A percentile compares a stretch with the other conserved stretches of the same genome.
phyloP scores from a whole-genome alignment of 305 asterid species.

The Stenogyne calaminthoides region DNA sequence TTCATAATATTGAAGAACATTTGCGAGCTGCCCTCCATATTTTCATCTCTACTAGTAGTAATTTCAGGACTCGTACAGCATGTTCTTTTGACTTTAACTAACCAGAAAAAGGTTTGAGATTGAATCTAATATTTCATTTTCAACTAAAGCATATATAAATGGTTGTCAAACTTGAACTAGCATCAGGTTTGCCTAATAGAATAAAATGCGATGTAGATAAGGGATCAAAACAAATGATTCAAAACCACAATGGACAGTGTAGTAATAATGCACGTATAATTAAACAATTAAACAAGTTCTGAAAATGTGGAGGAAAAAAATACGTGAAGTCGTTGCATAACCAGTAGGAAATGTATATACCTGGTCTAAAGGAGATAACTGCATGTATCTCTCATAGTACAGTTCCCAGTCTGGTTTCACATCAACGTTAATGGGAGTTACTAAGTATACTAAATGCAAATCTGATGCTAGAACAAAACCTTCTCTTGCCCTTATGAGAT shows the following conservation, averaged over 20 bases:
- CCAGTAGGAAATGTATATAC: slow-evolving; percentile 38
- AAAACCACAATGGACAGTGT: not conserved
- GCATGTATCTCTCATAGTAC: slow-evolving; percentile 94
- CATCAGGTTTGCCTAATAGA: not conserved
- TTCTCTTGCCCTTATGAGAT: slow-evolving; percentile 95
- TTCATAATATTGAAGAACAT: slow-evolving; percentile 1
- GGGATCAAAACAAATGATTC: not conserved
- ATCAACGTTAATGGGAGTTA: slow-evolving; percentile 94
- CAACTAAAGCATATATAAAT: not conserved
- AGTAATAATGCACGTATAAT: not conserved
- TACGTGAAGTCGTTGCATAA: slow-evolving; percentile 8
- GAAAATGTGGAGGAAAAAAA: not conserved
- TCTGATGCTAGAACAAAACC: slow-evolving; percentile 99
- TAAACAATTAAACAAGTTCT: slow-evolving; percentile 5
- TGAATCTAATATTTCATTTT: slow-evolving; percentile 8
- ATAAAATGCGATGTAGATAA: slow-evolving; percentile 3
- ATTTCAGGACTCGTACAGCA: not conserved
- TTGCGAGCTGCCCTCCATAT: slow-evolving; percentile 18
- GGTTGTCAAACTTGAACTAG: slow-evolving; percentile 2
- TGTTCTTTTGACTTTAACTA: slow-evolving; percentile 14
- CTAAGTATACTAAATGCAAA: slow-evolving; percentile 95
- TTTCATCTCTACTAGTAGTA: slow-evolving; percentile 5
- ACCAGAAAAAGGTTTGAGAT: slow-evolving; percentile 1
- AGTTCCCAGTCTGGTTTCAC: slow-evolving; percentile 99
- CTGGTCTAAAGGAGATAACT: slow-evolving; percentile 88